Conservation (phyloP, 2,329 filamentous ascomycete genomes). For the Aspergillus transmontanensis region DNA sequence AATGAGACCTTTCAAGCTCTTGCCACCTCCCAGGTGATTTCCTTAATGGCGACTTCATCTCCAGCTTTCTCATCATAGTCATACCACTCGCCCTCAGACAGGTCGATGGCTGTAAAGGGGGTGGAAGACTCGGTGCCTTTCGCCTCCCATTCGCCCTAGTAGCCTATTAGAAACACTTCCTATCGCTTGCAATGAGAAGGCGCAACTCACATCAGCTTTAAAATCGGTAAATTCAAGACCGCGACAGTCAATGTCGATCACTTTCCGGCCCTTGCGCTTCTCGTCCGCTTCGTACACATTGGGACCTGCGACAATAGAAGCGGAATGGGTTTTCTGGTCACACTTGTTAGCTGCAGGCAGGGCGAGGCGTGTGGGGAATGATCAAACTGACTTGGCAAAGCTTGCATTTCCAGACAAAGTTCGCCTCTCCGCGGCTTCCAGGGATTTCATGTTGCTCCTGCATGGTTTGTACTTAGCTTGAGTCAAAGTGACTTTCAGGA, state of each 20-base stretch:
- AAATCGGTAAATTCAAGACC: slow-evolving; percentile 92
- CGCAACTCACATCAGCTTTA: slow-evolving; percentile 72
- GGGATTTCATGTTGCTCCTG: slow-evolving; percentile 90
- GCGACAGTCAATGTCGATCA: slow-evolving; percentile 91
- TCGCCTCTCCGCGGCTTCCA: slow-evolving; percentile 91
- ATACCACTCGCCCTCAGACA: slow-evolving; percentile 92
- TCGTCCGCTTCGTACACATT: slow-evolving; percentile 61
- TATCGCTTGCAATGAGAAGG: too few species aligned
- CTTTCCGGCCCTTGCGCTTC: slow-evolving; percentile 69
- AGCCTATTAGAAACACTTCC: background rate
- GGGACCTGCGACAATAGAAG: slow-evolving; percentile 76
- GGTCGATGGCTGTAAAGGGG: slow-evolving; percentile 79
- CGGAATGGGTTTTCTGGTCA: slow-evolving; percentile 58
- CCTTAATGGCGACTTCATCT: slow-evolving; percentile 90
- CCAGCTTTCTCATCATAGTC: slow-evolving; percentile 94
- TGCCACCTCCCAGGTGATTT: slow-evolving; percentile 82
- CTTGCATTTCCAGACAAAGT: slow-evolving; percentile 99
- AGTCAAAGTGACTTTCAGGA: background rate
- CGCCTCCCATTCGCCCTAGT: slow-evolving; percentile 84
- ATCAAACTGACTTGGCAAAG: slow-evolving; percentile 77
- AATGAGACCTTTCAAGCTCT: slow-evolving; percentile 56
- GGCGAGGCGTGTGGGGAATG: background rate
- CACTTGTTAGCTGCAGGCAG: background rate
- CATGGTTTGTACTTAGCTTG: slow-evolving; percentile 6
- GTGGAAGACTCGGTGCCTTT: slow-evolving; percentile 78